Evolutionary conservation across 148 eudicot genomes (phyloP).

Genomic region (Fallopia convolvulus): DNA sequence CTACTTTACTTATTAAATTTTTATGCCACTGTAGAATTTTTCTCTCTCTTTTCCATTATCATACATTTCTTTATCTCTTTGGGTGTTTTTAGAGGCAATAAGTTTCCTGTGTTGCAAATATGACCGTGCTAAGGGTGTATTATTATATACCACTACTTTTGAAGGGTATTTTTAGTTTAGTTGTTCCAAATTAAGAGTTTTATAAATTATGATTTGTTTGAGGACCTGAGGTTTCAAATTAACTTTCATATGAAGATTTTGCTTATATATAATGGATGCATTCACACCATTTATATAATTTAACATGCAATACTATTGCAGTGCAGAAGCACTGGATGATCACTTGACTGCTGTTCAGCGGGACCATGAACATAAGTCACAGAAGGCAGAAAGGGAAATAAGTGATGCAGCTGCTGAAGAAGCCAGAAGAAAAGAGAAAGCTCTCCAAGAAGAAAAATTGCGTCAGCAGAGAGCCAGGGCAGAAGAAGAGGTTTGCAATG

Average conservation of each 20-base stretch:
- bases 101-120: background rate
- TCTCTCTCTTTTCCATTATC: background rate
- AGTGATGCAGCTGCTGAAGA: slow-evolving; percentile 87
- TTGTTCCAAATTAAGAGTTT: background rate
- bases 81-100: background rate
- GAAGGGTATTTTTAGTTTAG: background rate
- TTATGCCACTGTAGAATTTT: background rate
- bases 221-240: background rate
- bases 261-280: background rate
- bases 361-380: slow-evolving; percentile 75
- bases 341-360: slow-evolving; percentile 82
- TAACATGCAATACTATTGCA: slow-evolving; percentile 20
- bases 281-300: background rate
- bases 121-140: background rate
- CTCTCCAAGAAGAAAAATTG: slow-evolving; percentile 54
- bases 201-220: background rate
- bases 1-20: background rate
- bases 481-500: slow-evolving; percentile 55
- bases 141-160: background rate
- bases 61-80: background rate
- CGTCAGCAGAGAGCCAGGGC: slow-evolving; percentile 64
- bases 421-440: slow-evolving; percentile 75
- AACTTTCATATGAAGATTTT: background rate
- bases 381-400: slow-evolving; percentile 82
- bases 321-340: slow-evolving; percentile 94